These are phyloP conservation scores for Tetrahymena elliotti DNA, from an alignment of 73 alveolate species.

Conservation along the genomic window DNA sequence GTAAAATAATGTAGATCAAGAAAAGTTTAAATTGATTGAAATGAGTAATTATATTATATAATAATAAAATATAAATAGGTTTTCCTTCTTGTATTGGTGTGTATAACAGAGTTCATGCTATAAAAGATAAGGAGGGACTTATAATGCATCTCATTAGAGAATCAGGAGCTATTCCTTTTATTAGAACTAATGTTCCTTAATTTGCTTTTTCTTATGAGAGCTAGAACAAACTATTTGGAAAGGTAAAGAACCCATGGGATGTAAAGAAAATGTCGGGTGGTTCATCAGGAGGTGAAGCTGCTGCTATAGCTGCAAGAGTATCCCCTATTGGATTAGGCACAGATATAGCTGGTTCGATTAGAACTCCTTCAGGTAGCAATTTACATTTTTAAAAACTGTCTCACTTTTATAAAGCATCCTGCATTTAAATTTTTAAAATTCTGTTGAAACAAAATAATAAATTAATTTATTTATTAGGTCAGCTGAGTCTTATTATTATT, in stretches of 20 bases:
- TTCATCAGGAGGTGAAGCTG: constrained; percentile 64
- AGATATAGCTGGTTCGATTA: constrained; percentile 66
- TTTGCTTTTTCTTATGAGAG: neutral
- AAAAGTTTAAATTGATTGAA: no score
- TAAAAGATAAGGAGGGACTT: neutral
- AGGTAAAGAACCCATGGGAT: neutral
- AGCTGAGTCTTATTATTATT: neutral
- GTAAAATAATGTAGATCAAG: no score
- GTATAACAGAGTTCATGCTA: neutral
- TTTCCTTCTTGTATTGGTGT: neutral
- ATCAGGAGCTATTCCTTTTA: constrained; percentile 40
- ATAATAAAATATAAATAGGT: constrained; percentile 4
- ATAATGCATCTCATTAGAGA: neutral
- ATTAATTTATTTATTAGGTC: no score
- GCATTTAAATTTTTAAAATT: neutral
- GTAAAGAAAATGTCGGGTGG: constrained; percentile 38
- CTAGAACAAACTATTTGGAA: neutral
- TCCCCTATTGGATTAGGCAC: constrained; percentile 55
- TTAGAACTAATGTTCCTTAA: constrained; percentile 15
- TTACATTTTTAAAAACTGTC: neutral
- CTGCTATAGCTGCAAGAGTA: constrained; percentile 40
- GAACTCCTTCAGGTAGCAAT: constrained; percentile 47
- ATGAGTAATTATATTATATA: neutral
- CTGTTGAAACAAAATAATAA: no score
- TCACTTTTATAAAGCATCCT: neutral